Evolutionary conservation across 176 grass and related monocot genomes (phyloP), one percentile per base, ranked within the genome.

Genomic region (sorghum (Sorghum bicolor)): DNA sequence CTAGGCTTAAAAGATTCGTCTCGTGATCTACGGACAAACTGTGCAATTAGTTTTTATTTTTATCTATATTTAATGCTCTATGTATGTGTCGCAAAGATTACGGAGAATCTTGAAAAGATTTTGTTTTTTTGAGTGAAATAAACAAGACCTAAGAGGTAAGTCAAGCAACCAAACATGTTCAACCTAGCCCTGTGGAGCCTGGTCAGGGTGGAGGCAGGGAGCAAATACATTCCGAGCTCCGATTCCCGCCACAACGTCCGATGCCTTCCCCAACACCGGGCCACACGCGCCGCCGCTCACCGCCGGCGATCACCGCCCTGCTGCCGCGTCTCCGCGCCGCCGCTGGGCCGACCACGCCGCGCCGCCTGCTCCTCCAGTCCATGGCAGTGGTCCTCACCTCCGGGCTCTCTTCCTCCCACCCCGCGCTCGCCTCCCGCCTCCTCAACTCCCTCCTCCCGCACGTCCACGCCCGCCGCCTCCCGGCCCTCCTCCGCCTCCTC

Each of bases 401-500:
- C 2, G 80, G 75, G 33, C 80, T 83, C 73, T 67, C 85, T 17
- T 40, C 62, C 52, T 53, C 88, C 65, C 83, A 78, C 85, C 34
- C 41, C 25, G 16, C 32, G 14, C 52, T 87, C 64, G 40, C 82
- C 74, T 76, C 88, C 39, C 83, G 78, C 52, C 84, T 90, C 79
- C 83, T 88, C 74, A 87, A 84, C 44, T 83, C 86, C 37, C 86
- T 94, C 19, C 79, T 89, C 26, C 91, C 83, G 62, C 85, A 90
- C 77, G 48, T 78, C 66, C 63, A 63, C 32, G 26, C 26, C 32
- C 1, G 26, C 61, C 81, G 19, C 80, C 83, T 67, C 39, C 86
- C 62, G 1, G 62, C 65, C 5, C 86, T 86, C 61, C 89, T 89
- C 74, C 74, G 81, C 31, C 81, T 89, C 69, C 87, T 89, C 69